A percentile compares a stretch with the other conserved stretches of the same genome.
Conservation (phyloP, 176 grass and related monocot species). For the Poa annua region DNA sequence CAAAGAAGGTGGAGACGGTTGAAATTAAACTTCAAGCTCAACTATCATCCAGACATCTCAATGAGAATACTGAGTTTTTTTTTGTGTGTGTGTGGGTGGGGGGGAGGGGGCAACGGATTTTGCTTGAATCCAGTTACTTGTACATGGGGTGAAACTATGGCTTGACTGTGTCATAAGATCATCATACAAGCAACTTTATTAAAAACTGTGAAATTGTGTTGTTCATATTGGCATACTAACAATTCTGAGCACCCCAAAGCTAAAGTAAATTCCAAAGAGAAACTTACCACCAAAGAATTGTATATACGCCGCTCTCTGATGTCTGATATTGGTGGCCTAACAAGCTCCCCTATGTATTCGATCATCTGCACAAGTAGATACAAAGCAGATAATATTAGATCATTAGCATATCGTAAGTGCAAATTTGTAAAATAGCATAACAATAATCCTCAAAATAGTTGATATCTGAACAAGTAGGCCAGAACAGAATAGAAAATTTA, state of each 20-base stretch:
- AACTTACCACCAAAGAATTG: constrained; percentile 90
- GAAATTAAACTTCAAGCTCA: constrained; percentile 6
- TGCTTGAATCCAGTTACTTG: constrained; percentile 6
- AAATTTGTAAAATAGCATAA: constrained; percentile 6
- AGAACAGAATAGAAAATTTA: not conserved
- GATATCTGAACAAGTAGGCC: not conserved
- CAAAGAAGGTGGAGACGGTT: not conserved
- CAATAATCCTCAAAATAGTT: not conserved
- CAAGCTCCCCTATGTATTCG: constrained; percentile 95
- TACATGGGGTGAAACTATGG: not conserved
- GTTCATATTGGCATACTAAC: constrained; percentile 13
- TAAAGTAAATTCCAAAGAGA: constrained; percentile 24
- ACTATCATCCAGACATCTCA: not conserved
- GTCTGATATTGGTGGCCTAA: constrained; percentile 93
- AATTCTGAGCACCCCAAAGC: constrained; percentile 32
- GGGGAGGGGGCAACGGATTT: not conserved
- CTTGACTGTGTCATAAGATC: not conserved
- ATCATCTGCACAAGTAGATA: constrained; percentile 71
- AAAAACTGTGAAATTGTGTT: constrained; percentile 18
- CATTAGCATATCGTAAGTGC: constrained; percentile 28
- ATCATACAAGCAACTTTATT: constrained; percentile 30
- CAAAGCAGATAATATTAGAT: constrained; percentile 42
- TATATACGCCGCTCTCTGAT: constrained; percentile 83
- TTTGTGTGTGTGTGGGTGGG: too few species aligned
- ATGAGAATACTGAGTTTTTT: not conserved